A percentile compares a stretch with the other conserved stretches of the same genome.
Conservation (phyloP, 768 basidiomycete genomes). For the Leccinum olivaceopallidum region DNA sequence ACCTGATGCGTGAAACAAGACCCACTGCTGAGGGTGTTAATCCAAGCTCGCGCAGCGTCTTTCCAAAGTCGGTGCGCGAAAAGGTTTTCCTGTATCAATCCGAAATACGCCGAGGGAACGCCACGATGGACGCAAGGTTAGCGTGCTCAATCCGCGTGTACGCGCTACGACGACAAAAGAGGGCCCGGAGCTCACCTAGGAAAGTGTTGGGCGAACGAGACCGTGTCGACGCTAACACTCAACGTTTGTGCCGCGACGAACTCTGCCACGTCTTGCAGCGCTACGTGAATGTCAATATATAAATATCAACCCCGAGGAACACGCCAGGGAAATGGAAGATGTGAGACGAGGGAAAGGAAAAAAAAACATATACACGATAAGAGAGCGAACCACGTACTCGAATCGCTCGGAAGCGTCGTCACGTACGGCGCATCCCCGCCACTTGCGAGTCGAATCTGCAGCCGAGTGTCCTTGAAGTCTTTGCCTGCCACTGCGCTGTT, state of each 20-base stretch:
- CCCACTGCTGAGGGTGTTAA: conserved; percentile 82
- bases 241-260: conserved; percentile 77
- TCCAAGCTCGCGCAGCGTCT: conserved; percentile 79
- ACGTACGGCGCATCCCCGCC: conserved; percentile 73
- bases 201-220: conserved; percentile 78
- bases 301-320: not conserved
- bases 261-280: conserved; percentile 84
- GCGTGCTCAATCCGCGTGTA: not conserved
- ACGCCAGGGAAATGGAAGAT: not conserved
- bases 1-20: not conserved
- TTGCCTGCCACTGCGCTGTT: conserved; percentile 50
- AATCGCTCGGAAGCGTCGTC: conserved; percentile 76
- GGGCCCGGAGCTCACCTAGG: conserved; percentile 65
- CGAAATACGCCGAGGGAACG: not conserved
- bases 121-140: not conserved
- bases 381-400: conserved; percentile 49
- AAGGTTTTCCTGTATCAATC: conserved; percentile 59
- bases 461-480: conserved; percentile 83
- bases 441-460: conserved; percentile 85
- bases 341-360: not conserved
- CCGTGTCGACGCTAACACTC: conserved; percentile 71
- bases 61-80: conserved; percentile 68
- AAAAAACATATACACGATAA: too few relatives aligned
- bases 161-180: not conserved
- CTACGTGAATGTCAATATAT: conserved; percentile 39